Conservation (phyloP, 1,284 basidiomycete genomes). For the Pseudozyma hubeiensis region DNA sequence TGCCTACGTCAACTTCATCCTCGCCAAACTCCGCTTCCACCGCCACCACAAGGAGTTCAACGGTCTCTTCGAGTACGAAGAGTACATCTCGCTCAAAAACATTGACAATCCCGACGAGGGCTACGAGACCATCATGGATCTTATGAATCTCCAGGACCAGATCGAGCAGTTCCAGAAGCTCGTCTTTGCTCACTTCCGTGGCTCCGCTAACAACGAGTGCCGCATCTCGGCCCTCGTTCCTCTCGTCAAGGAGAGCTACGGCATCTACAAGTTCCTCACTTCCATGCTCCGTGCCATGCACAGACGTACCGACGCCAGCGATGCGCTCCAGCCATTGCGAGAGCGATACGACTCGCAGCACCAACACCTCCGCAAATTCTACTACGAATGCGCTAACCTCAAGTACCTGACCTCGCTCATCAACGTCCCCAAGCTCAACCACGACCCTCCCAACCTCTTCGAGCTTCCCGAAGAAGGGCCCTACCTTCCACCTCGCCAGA, state of each 20-base stretch:
- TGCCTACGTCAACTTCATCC: slow-evolving; percentile 67
- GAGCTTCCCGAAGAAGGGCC: slow-evolving; percentile 65
- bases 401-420: slow-evolving; percentile 68
- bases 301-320: slow-evolving; percentile 66
- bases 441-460: slow-evolving; percentile 67
- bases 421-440: slow-evolving; percentile 68
- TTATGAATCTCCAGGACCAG: slow-evolving; percentile 68
- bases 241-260: slow-evolving; percentile 68
- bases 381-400: slow-evolving; percentile 68
- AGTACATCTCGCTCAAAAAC: slow-evolving; percentile 69
- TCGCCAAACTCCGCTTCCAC: slow-evolving; percentile 68
- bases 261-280: slow-evolving; percentile 69
- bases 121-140: slow-evolving; percentile 68
- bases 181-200: slow-evolving; percentile 66
- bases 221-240: slow-evolving; percentile 68
- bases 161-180: slow-evolving; percentile 68
- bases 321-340: slow-evolving; percentile 66
- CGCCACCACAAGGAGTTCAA: slow-evolving; percentile 68
- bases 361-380: slow-evolving; percentile 65
- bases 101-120: slow-evolving; percentile 69
- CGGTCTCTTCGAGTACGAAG: slow-evolving; percentile 68
- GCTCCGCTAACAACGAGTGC: slow-evolving; percentile 66
- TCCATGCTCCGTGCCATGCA: slow-evolving; percentile 69
- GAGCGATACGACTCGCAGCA: slow-evolving; percentile 67
- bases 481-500: slow-evolving; percentile 55